A percentile compares a stretch with the other conserved stretches of the same genome.
phyloP scores from a whole-genome alignment of 345 rosid species.

The Eucalyptus urophylla region DNA sequence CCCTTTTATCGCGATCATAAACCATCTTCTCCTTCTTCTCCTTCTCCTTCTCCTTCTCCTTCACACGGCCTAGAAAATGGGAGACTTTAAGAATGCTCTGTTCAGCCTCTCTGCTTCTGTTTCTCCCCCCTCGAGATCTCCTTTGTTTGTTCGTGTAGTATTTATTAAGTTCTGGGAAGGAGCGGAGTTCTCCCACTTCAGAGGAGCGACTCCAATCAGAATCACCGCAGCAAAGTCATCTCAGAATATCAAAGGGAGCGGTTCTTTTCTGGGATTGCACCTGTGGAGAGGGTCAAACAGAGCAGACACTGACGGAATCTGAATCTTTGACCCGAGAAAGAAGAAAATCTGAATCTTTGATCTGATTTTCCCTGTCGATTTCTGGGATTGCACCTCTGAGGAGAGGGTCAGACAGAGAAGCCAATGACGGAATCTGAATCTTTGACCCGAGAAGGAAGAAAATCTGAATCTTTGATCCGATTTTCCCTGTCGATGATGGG shows the following conservation, averaged over 20 bases:
- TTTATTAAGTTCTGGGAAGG: not conserved
- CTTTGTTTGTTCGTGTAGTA: not conserved
- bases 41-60: not conserved
- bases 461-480: not conserved
- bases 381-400: not conserved
- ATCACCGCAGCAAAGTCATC: not conserved
- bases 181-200: not conserved
- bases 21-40: not conserved
- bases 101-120: not conserved
- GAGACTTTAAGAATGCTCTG: not conserved
- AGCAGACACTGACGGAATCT: not conserved
- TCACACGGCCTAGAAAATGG: not conserved
- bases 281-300: not conserved
- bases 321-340: not conserved
- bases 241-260: not conserved
- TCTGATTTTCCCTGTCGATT: not conserved
- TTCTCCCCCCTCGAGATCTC: not conserved
- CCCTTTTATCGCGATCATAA: not conserved
- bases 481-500: not conserved
- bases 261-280: not conserved
- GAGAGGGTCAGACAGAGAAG: not conserved
- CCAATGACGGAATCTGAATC: not conserved
- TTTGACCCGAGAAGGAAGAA: not conserved
- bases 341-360: not conserved
- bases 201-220: not conserved